Evolutionary conservation across 2,329 filamentous ascomycete genomes (phyloP), one percentile per base, ranked within the genome.

Genomic region (Myotisia sp.): DNA sequence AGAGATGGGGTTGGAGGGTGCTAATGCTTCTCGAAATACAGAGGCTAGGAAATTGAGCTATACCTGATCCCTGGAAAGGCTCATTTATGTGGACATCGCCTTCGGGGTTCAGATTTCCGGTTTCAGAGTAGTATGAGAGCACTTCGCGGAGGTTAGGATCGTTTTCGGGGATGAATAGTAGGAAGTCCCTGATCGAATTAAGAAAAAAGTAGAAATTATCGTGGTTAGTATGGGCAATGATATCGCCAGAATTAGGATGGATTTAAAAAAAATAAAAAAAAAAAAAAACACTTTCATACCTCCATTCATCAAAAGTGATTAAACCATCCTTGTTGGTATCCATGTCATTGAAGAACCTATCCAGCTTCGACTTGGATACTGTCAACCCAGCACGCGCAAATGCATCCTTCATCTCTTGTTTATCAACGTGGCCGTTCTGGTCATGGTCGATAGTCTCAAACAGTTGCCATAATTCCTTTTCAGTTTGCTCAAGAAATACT

Each of bases 61-160:
- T 94, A 93, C 87, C 87, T 86, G 92, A 68, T 63, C 86, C 82
- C 69, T 92, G 74, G 52, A 93, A 72, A 54, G 78, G 79, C 56
- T 93, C 84, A 63, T 92, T 86, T 64, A 95, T 77, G 50, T 82
- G 70, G 47, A 90, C 90, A 64, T 95, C 90, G 57, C 90, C 90
- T 68, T 98, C 90, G 41, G 84, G 69, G 51, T 83, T 93, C 54
- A 98, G 68, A 58, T 81, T 85, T 53, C 92, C 76, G 46, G 87
- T 82, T 31, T 84, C 79, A 38, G 81, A 78, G 59, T 93, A 98
- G 60, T 92, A 95, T 33, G 83, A 86, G 47, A 94, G 67, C 36
- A 94, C 80, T 34, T 82, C 76, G 52, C 77, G 75, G 28, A 98
- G 70, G 44, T 79, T 78, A 37, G 53, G 52, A 34, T 42, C 29